These are phyloP conservation scores for Yarrowia galli DNA, from an alignment of 1,139 yeast genomes.

Conservation along the genomic window DNA sequence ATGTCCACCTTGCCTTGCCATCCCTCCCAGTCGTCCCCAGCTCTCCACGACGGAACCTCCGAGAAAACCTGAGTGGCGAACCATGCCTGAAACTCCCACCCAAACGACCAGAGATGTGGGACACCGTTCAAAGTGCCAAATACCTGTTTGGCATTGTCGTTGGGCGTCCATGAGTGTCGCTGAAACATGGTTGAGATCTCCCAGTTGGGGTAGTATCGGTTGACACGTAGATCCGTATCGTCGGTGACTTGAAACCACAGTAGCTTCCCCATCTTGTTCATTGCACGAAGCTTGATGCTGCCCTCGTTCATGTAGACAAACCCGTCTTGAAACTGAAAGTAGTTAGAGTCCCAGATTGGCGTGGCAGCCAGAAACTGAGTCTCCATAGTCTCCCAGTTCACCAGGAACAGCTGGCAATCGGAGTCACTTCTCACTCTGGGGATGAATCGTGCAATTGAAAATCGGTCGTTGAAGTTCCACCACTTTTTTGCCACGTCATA, in stretches of 20 bases:
- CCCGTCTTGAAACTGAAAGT: conserved; percentile 11
- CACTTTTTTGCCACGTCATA: conserved; percentile 18
- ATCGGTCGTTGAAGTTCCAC: conserved; percentile 28
- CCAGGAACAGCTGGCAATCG: neutral
- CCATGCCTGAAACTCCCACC: conserved; percentile 10
- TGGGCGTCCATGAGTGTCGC: conserved; percentile 5
- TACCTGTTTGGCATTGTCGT: conserved; percentile 13
- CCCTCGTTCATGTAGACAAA: conserved; percentile 26
- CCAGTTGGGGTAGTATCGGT: conserved; percentile 21
- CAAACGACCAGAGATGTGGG: conserved; percentile 22
- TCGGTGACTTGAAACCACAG: conserved; percentile 7
- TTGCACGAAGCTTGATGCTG: conserved; percentile 7
- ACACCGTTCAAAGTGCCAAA: conserved; percentile 1
- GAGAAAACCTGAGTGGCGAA: neutral
- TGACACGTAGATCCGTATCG: neutral
- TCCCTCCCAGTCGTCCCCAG: conserved; percentile 22
- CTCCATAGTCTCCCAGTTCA: conserved; percentile 5
- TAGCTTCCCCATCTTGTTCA: conserved; percentile 9
- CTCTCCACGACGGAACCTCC: neutral
- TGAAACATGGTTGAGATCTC: neutral
- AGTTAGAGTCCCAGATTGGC: conserved; percentile 13
- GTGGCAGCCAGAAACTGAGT: conserved; percentile 12
- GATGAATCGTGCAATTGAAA: conserved; percentile 1
- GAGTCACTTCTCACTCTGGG: neutral
- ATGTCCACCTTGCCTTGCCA: neutral